Conservation (phyloP, 2,329 filamentous ascomycete species). For the Exophiala phaeomuriformis region DNA sequence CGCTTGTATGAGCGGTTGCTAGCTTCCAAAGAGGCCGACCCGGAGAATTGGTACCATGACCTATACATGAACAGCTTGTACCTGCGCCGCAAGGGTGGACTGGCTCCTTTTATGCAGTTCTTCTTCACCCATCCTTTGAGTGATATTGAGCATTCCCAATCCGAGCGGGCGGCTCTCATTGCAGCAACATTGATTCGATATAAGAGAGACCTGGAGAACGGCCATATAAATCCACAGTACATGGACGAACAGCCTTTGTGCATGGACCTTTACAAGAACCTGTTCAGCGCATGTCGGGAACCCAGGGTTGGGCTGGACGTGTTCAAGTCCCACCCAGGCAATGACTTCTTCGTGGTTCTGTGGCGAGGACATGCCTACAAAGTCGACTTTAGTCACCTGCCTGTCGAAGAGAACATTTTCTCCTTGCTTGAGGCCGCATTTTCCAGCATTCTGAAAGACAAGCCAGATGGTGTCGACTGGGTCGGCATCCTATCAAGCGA, state of each 20-base stretch:
- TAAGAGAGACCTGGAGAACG: conserved; percentile 1
- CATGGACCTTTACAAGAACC: conserved; percentile 8
- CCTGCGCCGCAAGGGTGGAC: conserved; percentile 1
- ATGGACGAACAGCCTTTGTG: conserved; percentile 8
- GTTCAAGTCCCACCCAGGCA: neutral
- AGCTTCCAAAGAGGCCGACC: conserved; percentile 6
- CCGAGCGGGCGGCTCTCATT: conserved; percentile 1
- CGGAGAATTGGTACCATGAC: conserved; percentile 7
- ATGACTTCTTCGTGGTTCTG: conserved; percentile 5
- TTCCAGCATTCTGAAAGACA: neutral
- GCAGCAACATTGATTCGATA: neutral
- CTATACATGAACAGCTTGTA: conserved; percentile 4
- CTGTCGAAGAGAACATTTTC: neutral
- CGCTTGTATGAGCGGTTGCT: conserved; percentile 16
- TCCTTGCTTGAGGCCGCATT: neutral
- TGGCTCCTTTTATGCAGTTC: conserved; percentile 5
- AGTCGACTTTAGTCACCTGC: neutral
- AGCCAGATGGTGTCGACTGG: conserved; percentile 4
- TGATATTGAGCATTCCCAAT: neutral
- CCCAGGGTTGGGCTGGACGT: conserved; percentile 1
- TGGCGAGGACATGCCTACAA: conserved; percentile 3
- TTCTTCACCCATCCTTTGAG: conserved; percentile 8
- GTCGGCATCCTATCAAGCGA: conserved; percentile 4
- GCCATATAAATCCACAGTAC: neutral
- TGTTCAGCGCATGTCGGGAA: conserved; percentile 5